These are phyloP conservation scores for Maudiozyma serrabonitensis DNA, from an alignment of 805 yeast species.

Conservation along the genomic window DNA sequence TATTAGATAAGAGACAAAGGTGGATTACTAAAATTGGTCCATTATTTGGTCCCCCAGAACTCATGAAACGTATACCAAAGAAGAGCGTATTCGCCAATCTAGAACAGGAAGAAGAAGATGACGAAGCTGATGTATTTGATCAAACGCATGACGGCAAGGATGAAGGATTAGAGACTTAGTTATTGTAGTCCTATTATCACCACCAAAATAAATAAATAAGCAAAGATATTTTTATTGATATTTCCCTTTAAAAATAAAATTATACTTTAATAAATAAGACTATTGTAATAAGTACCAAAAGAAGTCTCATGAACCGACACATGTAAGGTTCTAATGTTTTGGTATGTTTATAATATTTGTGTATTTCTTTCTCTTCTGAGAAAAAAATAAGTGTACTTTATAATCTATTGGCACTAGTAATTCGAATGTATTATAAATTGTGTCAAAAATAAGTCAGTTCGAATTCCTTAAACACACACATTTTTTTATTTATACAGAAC, in stretches of 20 bases:
- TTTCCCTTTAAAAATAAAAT: background rate
- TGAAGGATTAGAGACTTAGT: constrained; percentile 16
- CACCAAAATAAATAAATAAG: background rate
- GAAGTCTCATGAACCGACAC: too few relatives aligned
- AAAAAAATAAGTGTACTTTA: too few relatives aligned
- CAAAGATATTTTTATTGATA: background rate
- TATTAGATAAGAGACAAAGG: constrained; percentile 74
- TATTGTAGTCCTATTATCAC: background rate
- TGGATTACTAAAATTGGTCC: constrained; percentile 92
- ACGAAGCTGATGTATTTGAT: constrained; percentile 19
- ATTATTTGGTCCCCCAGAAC: constrained; percentile 54
- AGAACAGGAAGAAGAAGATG: constrained; percentile 30
- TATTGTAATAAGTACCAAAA: too few relatives aligned
- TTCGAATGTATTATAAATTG: too few relatives aligned
- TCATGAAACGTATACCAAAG: constrained; percentile 69
- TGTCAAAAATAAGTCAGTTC: too few relatives aligned
- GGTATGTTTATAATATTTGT: too few relatives aligned
- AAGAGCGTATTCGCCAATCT: constrained; percentile 42
- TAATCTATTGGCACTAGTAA: too few relatives aligned
- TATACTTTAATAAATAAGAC: background rate
- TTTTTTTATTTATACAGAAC: too few relatives aligned
- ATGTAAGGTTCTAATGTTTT: too few relatives aligned
- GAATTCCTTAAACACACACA: too few relatives aligned
- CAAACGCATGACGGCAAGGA: constrained; percentile 21
- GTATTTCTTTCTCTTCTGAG: too few relatives aligned